Percentiles rank a stretch among this genome's conserved stretches.
These are phyloP conservation scores for Sporisorium sorghi DNA, from an alignment of 1,284 basidiomycete genomes.

Conservation along the genomic window DNA sequence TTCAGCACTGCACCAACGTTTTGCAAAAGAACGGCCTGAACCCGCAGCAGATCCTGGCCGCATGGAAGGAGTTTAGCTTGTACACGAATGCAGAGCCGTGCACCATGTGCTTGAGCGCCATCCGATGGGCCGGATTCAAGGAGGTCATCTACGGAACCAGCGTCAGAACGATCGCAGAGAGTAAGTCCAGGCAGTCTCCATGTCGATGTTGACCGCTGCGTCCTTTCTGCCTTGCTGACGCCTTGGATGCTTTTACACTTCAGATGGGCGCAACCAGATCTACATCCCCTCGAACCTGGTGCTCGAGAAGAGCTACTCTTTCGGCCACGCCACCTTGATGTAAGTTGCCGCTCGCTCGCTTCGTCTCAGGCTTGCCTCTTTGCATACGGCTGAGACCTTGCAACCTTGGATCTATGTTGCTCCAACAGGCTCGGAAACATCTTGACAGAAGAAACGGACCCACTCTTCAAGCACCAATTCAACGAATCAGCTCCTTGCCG, in stretches of 20 bases:
- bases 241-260: neutral
- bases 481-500: constrained; percentile 58
- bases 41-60: constrained; percentile 48
- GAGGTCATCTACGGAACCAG: constrained; percentile 60
- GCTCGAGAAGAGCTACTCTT: constrained; percentile 53
- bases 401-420: too few relatives aligned
- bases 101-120: constrained; percentile 58
- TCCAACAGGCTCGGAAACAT: constrained; percentile 54
- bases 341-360: constrained; percentile 8
- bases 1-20: constrained; percentile 53
- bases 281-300: constrained; percentile 59
- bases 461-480: constrained; percentile 53
- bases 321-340: constrained; percentile 53
- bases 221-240: neutral
- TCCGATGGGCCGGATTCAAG: constrained; percentile 58
- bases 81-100: constrained; percentile 60
- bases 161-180: constrained; percentile 52
- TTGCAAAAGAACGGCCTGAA: constrained; percentile 39
- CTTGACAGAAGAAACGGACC: constrained; percentile 55
- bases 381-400: too few relatives aligned
- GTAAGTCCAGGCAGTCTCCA: constrained; percentile 12
- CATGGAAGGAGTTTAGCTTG: constrained; percentile 51
- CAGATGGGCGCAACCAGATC: constrained; percentile 55
- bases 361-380: neutral
- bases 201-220: too few relatives aligned